Percentiles rank a stretch among this genome's conserved stretches.
These are phyloP conservation scores for Exserohilum turcica DNA, from an alignment of 2,329 filamentous ascomycete genomes.

Conservation along the genomic window DNA sequence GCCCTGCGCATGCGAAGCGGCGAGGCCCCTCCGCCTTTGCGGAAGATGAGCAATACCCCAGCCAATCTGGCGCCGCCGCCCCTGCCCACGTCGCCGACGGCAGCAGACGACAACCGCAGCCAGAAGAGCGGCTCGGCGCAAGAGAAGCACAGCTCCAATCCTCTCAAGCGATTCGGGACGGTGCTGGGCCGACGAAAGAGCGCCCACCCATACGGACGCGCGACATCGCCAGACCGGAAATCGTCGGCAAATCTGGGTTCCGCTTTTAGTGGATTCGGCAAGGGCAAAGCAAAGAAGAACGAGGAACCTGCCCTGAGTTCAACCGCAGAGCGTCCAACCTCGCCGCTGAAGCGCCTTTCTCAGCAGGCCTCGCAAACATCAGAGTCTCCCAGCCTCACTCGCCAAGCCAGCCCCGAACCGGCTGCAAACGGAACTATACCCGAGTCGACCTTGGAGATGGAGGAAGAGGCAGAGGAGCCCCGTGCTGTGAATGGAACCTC, in stretches of 20 bases:
- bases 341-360: conserved; percentile 39
- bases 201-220: conserved; percentile 47
- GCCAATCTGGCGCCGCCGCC: conserved; percentile 45
- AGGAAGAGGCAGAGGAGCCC: conserved; percentile 24
- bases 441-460: conserved; percentile 26
- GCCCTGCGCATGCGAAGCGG: conserved; percentile 53
- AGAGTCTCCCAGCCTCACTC: conserved; percentile 41
- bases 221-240: conserved; percentile 58
- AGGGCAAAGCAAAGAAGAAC: conserved; percentile 69
- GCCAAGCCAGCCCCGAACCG: conserved; percentile 32
- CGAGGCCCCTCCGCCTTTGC: conserved; percentile 36
- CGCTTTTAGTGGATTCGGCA: conserved; percentile 66
- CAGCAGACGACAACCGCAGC: conserved; percentile 60
- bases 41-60: conserved; percentile 41
- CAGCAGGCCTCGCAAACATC: conserved; percentile 39
- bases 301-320: conserved; percentile 47
- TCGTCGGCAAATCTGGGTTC: conserved; percentile 59
- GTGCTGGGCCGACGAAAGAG: conserved; percentile 48
- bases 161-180: conserved; percentile 50
- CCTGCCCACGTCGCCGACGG: conserved; percentile 37
- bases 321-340: conserved; percentile 40
- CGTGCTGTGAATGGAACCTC: conserved; percentile 38
- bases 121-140: conserved; percentile 57
- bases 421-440: conserved; percentile 41
- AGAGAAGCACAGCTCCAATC: conserved; percentile 46